phyloP scores from a whole-genome alignment of 257 asterid species.

The Pogostemon cablin region DNA sequence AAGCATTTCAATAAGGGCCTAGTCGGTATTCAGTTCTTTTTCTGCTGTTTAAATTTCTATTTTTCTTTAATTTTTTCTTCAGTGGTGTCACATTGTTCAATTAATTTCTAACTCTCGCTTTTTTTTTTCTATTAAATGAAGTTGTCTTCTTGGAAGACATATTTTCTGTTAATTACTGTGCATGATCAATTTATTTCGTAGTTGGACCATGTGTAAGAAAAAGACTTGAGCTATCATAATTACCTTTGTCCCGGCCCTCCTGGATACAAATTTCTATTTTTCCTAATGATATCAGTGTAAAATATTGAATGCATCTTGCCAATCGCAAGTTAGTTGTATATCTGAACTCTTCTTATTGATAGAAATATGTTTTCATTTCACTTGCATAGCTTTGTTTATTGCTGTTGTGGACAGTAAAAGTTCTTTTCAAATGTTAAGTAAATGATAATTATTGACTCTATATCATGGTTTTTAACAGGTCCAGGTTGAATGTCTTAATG shows the following conservation, averaged over 20 bases:
- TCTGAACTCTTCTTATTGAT: conserved; percentile 16
- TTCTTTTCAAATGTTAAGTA: conserved; percentile 12
- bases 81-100: not conserved
- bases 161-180: not conserved
- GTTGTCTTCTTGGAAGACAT: not conserved
- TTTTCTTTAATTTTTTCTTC: not conserved
- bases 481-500: conserved; percentile 53
- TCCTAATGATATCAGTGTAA: not conserved
- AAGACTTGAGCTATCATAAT: not conserved
- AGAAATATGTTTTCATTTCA: not conserved
- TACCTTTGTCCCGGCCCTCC: not conserved
- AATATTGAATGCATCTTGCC: conserved; percentile 4
- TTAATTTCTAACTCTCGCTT: not conserved
- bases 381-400: not conserved
- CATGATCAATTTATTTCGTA: not conserved
- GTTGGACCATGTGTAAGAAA: conserved; percentile 14
- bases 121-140: not conserved
- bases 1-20: conserved; percentile 81
- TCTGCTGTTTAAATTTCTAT: not conserved
- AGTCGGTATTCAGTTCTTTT: conserved; percentile 45
- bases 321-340: not conserved
- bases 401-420: not conserved
- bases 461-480: conserved; percentile 45
- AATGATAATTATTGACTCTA: conserved; percentile 2
- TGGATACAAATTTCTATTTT: not conserved